These are phyloP conservation scores for Phytophthora idaei DNA, from an alignment of 352 stramenopile species.

Conservation along the genomic window DNA sequence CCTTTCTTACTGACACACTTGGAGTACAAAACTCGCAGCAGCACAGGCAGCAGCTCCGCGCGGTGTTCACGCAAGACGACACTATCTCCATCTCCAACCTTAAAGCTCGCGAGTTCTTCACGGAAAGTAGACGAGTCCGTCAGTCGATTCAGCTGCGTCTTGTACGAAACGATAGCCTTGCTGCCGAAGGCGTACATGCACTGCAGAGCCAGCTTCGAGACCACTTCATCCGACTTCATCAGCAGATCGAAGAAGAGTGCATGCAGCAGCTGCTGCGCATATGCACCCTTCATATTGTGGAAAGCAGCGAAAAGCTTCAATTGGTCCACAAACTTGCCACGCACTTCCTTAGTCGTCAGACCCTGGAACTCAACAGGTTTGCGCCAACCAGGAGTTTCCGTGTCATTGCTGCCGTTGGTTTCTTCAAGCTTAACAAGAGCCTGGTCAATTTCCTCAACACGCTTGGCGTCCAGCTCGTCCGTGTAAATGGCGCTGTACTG, in stretches of 20 bases:
- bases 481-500: slow-evolving; percentile 81
- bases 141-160: slow-evolving; percentile 83
- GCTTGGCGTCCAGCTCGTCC: slow-evolving; percentile 63
- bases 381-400: slow-evolving; percentile 38
- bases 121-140: slow-evolving; percentile 83
- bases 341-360: slow-evolving; percentile 79
- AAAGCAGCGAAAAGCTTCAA: slow-evolving; percentile 84
- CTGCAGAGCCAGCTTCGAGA: slow-evolving; percentile 87
- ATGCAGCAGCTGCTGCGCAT: slow-evolving; percentile 77
- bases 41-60: slow-evolving; percentile 75
- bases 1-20: slow-evolving; percentile 90
- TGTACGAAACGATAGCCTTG: slow-evolving; percentile 87
- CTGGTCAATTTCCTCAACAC: slow-evolving; percentile 52
- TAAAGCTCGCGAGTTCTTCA: slow-evolving; percentile 91
- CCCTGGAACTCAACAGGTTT: slow-evolving; percentile 37
- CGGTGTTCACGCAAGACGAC: slow-evolving; percentile 85
- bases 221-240: slow-evolving; percentile 88
- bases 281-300: slow-evolving; percentile 89
- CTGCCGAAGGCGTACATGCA: slow-evolving; percentile 88
- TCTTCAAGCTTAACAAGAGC: slow-evolving; percentile 51
- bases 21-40: slow-evolving; percentile 90
- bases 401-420: slow-evolving; percentile 6
- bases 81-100: slow-evolving; percentile 70
- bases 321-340: slow-evolving; percentile 81
- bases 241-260: slow-evolving; percentile 88